Evolutionary conservation across 2,329 filamentous ascomycete species (phyloP), one percentile per base, ranked within the genome.

Genomic region (Pseudopithomyces maydicus): DNA sequence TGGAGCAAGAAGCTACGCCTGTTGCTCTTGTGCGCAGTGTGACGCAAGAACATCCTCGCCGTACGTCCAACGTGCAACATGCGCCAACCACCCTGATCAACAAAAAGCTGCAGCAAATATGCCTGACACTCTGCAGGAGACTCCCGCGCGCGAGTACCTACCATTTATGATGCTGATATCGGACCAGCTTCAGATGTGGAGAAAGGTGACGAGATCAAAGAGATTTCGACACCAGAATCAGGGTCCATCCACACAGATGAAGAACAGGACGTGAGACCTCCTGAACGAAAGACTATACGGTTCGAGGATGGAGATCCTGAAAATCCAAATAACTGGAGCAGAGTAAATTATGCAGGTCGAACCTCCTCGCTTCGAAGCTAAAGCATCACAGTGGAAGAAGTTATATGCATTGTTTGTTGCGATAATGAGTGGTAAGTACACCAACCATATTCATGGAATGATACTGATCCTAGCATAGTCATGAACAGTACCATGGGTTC

Each of bases 401-500:
- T 61, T 74, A 1, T 75, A 78, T 36, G 80, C 90, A 6, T 67
- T 88, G 2, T 66, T 84, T 23, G 79, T 84, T 0, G 82, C 82
- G 1, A 85, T 86, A 20, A 75, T 70, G 83, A 60, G 80, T 83
- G 52, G 86, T 90, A 42, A 56, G 69, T 58, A 36, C 7, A 7
- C 33, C 12, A 36, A 23, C 4, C 4, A 33, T 6, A 1, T 36
- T 6, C 10, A n/a, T 22, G 17, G 26, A 17, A n/a, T 38, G 1
- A 42, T 46, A 19, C 59, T 62, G 49, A 64, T 12, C 2, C 2
- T 17, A 1, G 2, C 3, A 11, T 23, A 72, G 71, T 74, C 10
- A 79, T 89, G 69, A 91, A 91, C 71, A 86, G 83, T 23, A 90
- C 88, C 10, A 84, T 90, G 75, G 85, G 84, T 1, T 88, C 84